Percentiles rank a stretch among this genome's conserved stretches.
These are phyloP conservation scores for Talaromyces wortmannii DNA, from an alignment of 495 filamentous ascomycete genomes.

Conservation along the genomic window DNA sequence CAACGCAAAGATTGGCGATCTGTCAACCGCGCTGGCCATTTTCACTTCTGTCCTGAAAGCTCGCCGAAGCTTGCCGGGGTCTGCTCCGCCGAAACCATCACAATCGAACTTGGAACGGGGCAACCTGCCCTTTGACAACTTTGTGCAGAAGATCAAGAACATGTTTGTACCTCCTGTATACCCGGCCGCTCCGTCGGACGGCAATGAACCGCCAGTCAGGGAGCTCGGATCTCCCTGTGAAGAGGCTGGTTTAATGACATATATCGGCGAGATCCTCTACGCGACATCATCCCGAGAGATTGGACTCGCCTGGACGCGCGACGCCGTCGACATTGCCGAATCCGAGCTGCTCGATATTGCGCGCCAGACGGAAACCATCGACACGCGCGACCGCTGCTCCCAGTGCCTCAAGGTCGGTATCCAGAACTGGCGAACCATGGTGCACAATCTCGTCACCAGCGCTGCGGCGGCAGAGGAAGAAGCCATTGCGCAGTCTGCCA, in stretches of 20 bases:
- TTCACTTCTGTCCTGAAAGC: constrained; percentile 79
- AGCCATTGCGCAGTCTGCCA: constrained; percentile 25
- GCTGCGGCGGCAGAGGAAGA: constrained; percentile 40
- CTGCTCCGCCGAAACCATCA: background rate
- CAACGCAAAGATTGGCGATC: constrained; percentile 58
- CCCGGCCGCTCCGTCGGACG: constrained; percentile 57
- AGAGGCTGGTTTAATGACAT: constrained; percentile 76
- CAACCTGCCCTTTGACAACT: background rate
- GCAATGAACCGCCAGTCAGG: constrained; percentile 56
- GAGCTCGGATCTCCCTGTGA: constrained; percentile 61
- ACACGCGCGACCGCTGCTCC: constrained; percentile 50
- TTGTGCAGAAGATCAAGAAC: constrained; percentile 16
- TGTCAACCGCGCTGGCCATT: constrained; percentile 68
- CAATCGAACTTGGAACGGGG: background rate
- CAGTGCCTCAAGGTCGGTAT: constrained; percentile 66
- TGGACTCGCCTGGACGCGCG: constrained; percentile 78
- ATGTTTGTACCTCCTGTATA: constrained; percentile 49
- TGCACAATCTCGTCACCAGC: constrained; percentile 41
- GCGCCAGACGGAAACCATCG: constrained; percentile 16
- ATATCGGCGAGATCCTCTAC: constrained; percentile 93
- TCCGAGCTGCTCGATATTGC: constrained; percentile 36
- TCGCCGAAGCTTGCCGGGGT: constrained; percentile 37
- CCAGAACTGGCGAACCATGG: constrained; percentile 74
- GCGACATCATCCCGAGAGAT: constrained; percentile 53
- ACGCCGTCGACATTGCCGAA: constrained; percentile 67